Conservation (phyloP, 2,329 filamentous ascomycete species). For the Clonostachys rhizophaga region DNA sequence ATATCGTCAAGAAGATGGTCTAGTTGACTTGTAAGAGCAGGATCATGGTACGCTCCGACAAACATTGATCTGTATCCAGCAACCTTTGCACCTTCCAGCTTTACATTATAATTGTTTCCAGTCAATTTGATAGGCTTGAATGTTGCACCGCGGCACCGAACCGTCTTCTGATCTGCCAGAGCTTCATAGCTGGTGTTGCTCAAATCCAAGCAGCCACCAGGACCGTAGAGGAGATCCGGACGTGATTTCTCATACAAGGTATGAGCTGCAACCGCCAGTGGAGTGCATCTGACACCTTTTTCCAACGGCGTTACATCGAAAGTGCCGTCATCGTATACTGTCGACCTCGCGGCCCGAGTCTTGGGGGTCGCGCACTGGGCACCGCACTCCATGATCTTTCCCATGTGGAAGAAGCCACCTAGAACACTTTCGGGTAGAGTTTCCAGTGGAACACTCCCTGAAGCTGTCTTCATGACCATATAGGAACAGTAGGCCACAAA, state of each 20-base stretch:
- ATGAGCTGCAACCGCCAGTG: slow-evolving; percentile 44
- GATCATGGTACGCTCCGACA: slow-evolving; percentile 22
- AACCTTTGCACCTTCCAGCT: slow-evolving; percentile 36
- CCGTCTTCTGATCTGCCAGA: slow-evolving; percentile 1
- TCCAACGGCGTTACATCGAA: slow-evolving; percentile 42
- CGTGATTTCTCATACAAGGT: slow-evolving; percentile 49
- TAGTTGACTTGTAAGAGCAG: slow-evolving; percentile 26
- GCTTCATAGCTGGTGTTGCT: slow-evolving; percentile 30
- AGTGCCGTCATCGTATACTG: slow-evolving; percentile 26
- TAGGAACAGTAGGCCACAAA: slow-evolving; percentile 20
- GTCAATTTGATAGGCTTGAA: slow-evolving; percentile 16
- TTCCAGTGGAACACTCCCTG: too few relatives aligned
- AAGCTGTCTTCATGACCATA: slow-evolving; percentile 1
- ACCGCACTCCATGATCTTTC: slow-evolving; percentile 50
- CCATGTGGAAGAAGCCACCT: slow-evolving; percentile 39
- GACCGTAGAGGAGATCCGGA: slow-evolving; percentile 43
- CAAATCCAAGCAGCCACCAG: slow-evolving; percentile 42
- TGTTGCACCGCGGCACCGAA: slow-evolving; percentile 1
- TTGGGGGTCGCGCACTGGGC: slow-evolving; percentile 42
- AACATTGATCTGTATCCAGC: slow-evolving; percentile 35
- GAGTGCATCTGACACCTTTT: slow-evolving; percentile 33
- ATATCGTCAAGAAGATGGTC: slow-evolving; percentile 19
- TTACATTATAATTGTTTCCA: slow-evolving; percentile 30
- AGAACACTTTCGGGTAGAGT: background rate
- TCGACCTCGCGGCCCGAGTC: slow-evolving; percentile 30